These are phyloP conservation scores for Carex scoparia DNA, from an alignment of 176 grass and related monocot genomes.

Conservation along the genomic window DNA sequence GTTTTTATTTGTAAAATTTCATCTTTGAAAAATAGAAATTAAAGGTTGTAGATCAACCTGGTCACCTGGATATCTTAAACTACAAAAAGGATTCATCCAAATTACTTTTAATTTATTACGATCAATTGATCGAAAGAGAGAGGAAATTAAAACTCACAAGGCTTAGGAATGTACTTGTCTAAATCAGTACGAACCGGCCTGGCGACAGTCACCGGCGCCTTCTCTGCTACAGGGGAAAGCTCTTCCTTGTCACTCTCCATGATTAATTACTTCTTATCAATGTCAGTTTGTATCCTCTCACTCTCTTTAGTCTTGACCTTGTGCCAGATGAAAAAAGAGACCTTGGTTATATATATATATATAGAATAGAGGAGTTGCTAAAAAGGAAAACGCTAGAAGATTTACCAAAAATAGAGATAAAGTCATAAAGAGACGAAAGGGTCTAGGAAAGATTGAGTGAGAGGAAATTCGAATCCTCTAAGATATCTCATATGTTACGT, in stretches of 20 bases:
- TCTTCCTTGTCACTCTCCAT: constrained; percentile 7
- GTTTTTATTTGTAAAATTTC: not conserved
- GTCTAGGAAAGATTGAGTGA: too few relatives aligned
- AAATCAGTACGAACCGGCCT: constrained; percentile 27
- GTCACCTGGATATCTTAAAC: not conserved
- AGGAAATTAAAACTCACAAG: constrained; percentile 24
- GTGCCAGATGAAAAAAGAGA: not conserved
- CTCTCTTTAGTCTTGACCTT: not conserved
- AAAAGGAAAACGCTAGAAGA: not conserved
- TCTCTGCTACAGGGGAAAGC: constrained; percentile 16
- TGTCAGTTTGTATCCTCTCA: not conserved
- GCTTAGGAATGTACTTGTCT: constrained; percentile 28
- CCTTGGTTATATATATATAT: not conserved
- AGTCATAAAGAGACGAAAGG: too few relatives aligned
- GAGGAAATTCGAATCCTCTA: too few relatives aligned
- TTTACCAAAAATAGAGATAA: not conserved
- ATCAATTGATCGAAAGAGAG: not conserved
- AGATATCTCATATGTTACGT: too few relatives aligned
- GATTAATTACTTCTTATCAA: not conserved
- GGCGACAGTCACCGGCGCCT: constrained; percentile 29
- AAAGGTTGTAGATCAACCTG: not conserved
- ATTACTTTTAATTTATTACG: too few relatives aligned
- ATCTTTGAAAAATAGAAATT: not conserved
- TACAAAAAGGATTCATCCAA: too few relatives aligned
- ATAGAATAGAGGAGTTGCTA: too few relatives aligned